Evolutionary conservation across 1,284 basidiomycete genomes (phyloP).

Genomic region (Grifola frondosa): DNA sequence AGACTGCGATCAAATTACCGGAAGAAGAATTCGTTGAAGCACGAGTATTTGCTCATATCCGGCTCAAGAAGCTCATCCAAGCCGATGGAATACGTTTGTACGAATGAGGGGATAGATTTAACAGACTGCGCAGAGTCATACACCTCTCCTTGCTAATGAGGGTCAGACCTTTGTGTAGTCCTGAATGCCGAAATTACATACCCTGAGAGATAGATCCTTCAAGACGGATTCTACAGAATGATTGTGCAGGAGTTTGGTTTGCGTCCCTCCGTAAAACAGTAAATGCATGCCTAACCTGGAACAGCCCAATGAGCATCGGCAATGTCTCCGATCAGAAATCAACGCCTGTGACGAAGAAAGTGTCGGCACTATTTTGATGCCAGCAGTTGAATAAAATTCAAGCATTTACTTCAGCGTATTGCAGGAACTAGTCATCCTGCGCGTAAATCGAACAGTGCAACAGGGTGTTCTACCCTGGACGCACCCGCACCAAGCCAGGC

Average conservation of each 20-base stretch:
- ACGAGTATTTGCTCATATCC: conserved; percentile 60
- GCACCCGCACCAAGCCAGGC: too few relatives aligned
- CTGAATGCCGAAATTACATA: too few relatives aligned
- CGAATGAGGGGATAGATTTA: conserved; percentile 68
- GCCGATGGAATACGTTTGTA: conserved; percentile 69
- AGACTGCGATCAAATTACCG: conserved; percentile 31
- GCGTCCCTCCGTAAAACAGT: conserved; percentile 64
- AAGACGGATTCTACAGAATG: conserved; percentile 58
- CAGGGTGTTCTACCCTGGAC: too few relatives aligned
- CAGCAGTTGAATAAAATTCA: too few relatives aligned
- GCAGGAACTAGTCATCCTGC: too few relatives aligned
- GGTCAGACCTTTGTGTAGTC: too few relatives aligned
- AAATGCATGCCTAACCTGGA: conserved; percentile 72
- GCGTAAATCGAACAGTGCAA: too few relatives aligned
- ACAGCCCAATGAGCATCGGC: not conserved
- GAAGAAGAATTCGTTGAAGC: conserved; percentile 85
- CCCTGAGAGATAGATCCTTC: conserved; percentile 66
- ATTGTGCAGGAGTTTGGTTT: conserved; percentile 54
- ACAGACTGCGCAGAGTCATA: conserved; percentile 56
- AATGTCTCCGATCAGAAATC: too few relatives aligned
- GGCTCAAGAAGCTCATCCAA: conserved; percentile 65
- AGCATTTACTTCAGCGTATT: too few relatives aligned
- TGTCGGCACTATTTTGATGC: too few relatives aligned
- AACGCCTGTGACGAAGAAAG: too few relatives aligned
- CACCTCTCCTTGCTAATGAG: conserved; percentile 57